Evolutionary conservation across 148 eudicot species (phyloP), one percentile per base, ranked within the genome.

Genomic region (Vaccinium darrowii): DNA sequence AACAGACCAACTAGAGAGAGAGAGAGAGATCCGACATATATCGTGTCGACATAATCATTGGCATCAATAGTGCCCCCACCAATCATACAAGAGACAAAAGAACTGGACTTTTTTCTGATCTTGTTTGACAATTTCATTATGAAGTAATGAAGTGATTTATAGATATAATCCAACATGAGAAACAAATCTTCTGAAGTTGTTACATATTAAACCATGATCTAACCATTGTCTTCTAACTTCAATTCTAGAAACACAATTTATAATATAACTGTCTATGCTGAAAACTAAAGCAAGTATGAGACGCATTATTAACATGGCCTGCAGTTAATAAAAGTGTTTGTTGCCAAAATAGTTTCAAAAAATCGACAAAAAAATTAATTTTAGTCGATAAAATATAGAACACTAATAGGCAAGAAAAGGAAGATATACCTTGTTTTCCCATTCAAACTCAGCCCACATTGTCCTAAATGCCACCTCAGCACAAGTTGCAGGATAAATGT

Each of bases 361-460:
- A 50, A 14, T 49, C 43, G 39, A 43, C 69, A 36, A 49, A 19
- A 85, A 43, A 47, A 54, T 39, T 9, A 53, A 36, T 12, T 65
- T 53, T 19, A 81, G 43, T 56, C 27, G 33, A 78, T 67, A 49
- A 80, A 81, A 57, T 19, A 50, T 36, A 69, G 15, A 13, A 47
- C 9, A 6, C 14, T 65, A n/a, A 60, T 3, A 30, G 30, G 54
- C 51, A 76, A 53, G 54, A 83, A 83, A 56, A 19, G 62, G 63
- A 79, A 9, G 36, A 16, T 75, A 77, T 93, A 96, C 99, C 99
- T 96, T 96, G 90, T 96, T 94, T 90, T 96, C 99, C 99, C 98
- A 96, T 87, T 94, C 99, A 74, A 96, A 96, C 88, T 96, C 99
- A 21, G 98, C 98, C 97, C 99, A 94, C 98, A 96, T 96, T 72